A percentile compares a stretch with the other conserved stretches of the same genome.
Evolutionary conservation across 139 green algal genomes (phyloP).

Genomic region (Chlamydomonas sphaeroides): DNA sequence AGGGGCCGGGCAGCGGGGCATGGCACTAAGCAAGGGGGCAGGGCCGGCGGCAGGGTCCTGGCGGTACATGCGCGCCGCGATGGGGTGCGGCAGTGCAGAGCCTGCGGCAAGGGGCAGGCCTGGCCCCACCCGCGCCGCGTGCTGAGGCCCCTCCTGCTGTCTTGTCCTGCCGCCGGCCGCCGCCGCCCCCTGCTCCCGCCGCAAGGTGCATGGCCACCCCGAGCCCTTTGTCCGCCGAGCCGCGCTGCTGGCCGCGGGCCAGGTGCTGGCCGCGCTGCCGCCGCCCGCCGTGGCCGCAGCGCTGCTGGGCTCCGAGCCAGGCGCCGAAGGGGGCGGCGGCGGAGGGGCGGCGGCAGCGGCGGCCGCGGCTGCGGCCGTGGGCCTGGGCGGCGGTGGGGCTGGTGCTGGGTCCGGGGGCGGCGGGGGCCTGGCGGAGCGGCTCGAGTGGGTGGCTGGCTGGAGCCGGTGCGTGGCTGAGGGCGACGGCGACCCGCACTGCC

Average conservation of each 20-base stretch:
- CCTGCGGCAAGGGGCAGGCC: no score
- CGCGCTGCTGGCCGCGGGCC: conserved; percentile 69
- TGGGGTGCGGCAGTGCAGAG: no score
- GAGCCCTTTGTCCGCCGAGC: conserved; percentile 77
- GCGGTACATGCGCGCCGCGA: no score
- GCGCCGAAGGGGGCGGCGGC: neutral
- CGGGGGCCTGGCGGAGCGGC: conserved; percentile 4
- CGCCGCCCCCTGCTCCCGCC: no score
- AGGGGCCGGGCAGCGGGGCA: no score
- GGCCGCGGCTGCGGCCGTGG: neutral
- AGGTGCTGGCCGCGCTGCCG: conserved; percentile 63
- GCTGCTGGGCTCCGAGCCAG: conserved; percentile 37
- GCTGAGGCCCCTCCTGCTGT: no score
- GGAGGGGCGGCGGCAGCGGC: neutral
- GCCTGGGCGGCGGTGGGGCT: neutral
- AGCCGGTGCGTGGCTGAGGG: neutral
- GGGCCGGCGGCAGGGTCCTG: no score
- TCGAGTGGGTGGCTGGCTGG: conserved; percentile 34
- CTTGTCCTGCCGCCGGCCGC: no score
- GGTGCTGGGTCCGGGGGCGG: neutral
- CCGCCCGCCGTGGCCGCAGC: conserved; percentile 61
- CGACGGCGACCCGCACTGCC: conserved; percentile 60
- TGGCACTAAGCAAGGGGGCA: no score
- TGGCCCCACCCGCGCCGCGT: no score
- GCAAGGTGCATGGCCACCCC: conserved; percentile 57